Base-by-base conservation (phyloP, 306 rosid genomes). In the Adenanthera pavonina region DNA sequence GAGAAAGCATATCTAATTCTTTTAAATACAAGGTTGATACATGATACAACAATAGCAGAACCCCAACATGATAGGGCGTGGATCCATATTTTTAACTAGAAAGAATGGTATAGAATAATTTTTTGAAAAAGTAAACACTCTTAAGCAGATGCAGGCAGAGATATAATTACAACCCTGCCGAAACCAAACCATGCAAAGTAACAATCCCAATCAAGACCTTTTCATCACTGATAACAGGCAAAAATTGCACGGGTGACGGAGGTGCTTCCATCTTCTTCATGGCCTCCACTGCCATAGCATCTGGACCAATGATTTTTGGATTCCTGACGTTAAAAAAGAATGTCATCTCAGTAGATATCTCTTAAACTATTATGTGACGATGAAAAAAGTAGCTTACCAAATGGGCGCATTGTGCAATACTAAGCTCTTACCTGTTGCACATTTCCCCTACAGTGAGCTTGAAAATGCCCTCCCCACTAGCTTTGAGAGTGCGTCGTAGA, bases 251-350 rank as follows among this genome's bases (percentile, higher is more conserved):
- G 9, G 97, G 91, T 48, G 98, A 96, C 52, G 99, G 98, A 8
- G 99, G 92, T 13, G 97, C 98, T 86, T 96, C 99, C 98, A 96
- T 96, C 89, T 90, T 96, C 89, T 94, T 88, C 99, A 92, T 96
- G 59, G 99, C 99, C 2, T 90, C 92, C 30, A 96, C 99, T 0
- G 99, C 98, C 99, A 93, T 93, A 0, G 94, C 90, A 20, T 94
- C 97, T 8, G 94, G 92, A 46, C 89, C 85, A 8, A 96, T 91
- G 38, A 84, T 90, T 87, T 97, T 89, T 1, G 99, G 97, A 14
- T 84, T 88, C 94, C 99, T 94, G 84, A 72, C 54, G 60, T 44
- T 14, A 40, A 47, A 66, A 79, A 69, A 49, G 30, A 68, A 35
- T 35, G 11, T 61, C 35, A 62, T 61, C n/a, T 74, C 83, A 83